Conservation (phyloP, 306 rosid genomes). For the Acacia crassicarpa region DNA sequence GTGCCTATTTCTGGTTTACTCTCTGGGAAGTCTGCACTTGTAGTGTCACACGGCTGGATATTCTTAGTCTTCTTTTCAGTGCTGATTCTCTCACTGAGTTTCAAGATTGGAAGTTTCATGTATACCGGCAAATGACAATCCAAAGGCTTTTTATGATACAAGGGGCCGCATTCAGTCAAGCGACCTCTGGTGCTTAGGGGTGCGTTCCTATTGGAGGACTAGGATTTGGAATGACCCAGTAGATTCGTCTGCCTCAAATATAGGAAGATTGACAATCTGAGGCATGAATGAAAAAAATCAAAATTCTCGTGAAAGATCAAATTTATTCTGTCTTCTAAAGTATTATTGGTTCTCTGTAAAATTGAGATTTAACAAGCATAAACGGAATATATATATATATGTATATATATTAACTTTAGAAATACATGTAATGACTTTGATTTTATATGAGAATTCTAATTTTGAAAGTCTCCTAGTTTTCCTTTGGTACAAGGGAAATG, state of each 20-base stretch:
- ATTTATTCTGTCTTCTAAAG: neutral
- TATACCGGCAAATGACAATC: conserved; percentile 39
- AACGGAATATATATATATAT: too few species aligned
- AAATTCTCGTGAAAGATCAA: neutral
- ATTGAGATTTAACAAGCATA: neutral
- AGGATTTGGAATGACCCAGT: conserved; percentile 30
- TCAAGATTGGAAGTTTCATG: conserved; percentile 66
- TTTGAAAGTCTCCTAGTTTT: neutral
- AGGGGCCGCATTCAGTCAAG: neutral
- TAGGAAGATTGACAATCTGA: neutral
- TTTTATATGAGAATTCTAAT: neutral
- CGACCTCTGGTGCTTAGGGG: conserved; percentile 2
- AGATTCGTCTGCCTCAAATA: conserved; percentile 29
- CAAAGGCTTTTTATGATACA: conserved; percentile 13
- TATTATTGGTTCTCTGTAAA: neutral
- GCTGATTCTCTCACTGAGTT: conserved; percentile 63
- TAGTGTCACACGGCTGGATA: conserved; percentile 62
- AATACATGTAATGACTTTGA: neutral
- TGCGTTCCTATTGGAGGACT: conserved; percentile 32
- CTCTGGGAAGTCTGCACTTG: conserved; percentile 56
- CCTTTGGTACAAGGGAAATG: too few species aligned
- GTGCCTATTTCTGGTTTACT: conserved; percentile 43
- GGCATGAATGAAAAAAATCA: neutral
- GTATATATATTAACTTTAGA: too few species aligned
- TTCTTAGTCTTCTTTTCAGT: conserved; percentile 63